phyloP scores from a whole-genome alignment of 441 rosid species.

The Erodium trifolium region DNA sequence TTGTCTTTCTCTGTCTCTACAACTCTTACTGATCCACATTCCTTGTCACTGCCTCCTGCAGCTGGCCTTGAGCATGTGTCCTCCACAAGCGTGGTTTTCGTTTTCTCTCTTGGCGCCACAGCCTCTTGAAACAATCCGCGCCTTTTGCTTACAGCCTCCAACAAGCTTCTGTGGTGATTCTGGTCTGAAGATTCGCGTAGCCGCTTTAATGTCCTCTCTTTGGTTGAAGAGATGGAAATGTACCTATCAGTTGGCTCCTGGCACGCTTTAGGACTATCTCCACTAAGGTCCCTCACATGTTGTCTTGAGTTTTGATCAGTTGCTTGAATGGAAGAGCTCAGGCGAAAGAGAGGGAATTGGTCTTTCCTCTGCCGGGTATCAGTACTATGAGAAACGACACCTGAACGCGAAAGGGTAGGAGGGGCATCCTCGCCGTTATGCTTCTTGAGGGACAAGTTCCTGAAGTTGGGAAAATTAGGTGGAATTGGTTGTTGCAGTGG shows the following conservation, averaged over 20 bases:
- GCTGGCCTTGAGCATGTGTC: constrained; percentile 25
- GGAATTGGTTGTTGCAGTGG: constrained; percentile 24
- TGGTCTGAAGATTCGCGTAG: constrained; percentile 25
- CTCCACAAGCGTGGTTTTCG: constrained; percentile 18
- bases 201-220: constrained; percentile 16
- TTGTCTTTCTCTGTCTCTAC: constrained; percentile 6
- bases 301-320: constrained; percentile 20
- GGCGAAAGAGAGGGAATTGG: constrained; percentile 26
- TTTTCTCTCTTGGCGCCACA: constrained; percentile 19
- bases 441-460: constrained; percentile 26
- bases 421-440: constrained; percentile 28
- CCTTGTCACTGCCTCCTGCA: no score
- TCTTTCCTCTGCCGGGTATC: constrained; percentile 19
- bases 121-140: constrained; percentile 19
- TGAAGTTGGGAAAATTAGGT: constrained; percentile 26
- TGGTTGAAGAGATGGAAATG: constrained; percentile 16
- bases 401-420: constrained; percentile 28
- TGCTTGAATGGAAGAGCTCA: constrained; percentile 29
- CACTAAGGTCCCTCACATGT: constrained; percentile 25
- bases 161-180: constrained; percentile 21
- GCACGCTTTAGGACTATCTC: background rate
- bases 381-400: constrained; percentile 16
- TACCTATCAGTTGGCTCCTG: constrained; percentile 13
- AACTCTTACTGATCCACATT: background rate
- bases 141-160: constrained; percentile 15